Evolutionary conservation across 1,139 yeast species (phyloP), one percentile per base, ranked within the genome.

Genomic region (Geotrichum cucujoidarum): DNA sequence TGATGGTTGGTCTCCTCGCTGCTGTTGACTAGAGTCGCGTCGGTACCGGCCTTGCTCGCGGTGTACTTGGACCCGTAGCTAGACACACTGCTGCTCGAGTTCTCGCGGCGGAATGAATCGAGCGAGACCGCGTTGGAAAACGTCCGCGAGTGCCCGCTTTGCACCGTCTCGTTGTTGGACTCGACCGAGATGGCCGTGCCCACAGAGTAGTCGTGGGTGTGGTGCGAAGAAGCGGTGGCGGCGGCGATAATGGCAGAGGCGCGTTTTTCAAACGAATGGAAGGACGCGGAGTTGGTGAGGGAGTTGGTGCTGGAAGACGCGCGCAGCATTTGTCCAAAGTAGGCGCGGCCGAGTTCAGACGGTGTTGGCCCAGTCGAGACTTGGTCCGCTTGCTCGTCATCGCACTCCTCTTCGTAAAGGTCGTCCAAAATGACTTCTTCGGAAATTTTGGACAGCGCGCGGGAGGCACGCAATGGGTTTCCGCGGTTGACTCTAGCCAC

Each of bases 401-500:
- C 47, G 8, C 39, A 38, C 6, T 25, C 24, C 2, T 36, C 37
- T 13, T 38, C 43, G 3, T 38, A 25, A 8, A 25, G 32, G 5
- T 37, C 40, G 7, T 44, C 47, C 10, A 38, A 37, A 16, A 38
- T 43, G 10, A 38, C 44, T 33, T 49, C 52, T 29, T 49, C 52
- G 5, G 48, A 46, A 6, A 49, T 49, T 18, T 47, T 39, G 6
- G 52, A 49, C 22, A 49, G 21, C n/a, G 43, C 49, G n/a, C 49
- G 22, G 21, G 29, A 38, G 5, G 49, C 45, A 2, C 49, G 41
- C 22, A 25, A 13, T 6, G 32, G 32, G 21, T 37, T 37, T 14
- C 40, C 40, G 18, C 38, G 35, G 21, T 32, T 16, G 10, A 32
- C n/a, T 11, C 29, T 4, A 4, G 4, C 16, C 4, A 27, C n/a